A percentile compares a stretch with the other conserved stretches of the same genome.
These are phyloP conservation scores for Xylogone sp. DNA, from an alignment of 2,329 filamentous ascomycete genomes.

Conservation along the genomic window DNA sequence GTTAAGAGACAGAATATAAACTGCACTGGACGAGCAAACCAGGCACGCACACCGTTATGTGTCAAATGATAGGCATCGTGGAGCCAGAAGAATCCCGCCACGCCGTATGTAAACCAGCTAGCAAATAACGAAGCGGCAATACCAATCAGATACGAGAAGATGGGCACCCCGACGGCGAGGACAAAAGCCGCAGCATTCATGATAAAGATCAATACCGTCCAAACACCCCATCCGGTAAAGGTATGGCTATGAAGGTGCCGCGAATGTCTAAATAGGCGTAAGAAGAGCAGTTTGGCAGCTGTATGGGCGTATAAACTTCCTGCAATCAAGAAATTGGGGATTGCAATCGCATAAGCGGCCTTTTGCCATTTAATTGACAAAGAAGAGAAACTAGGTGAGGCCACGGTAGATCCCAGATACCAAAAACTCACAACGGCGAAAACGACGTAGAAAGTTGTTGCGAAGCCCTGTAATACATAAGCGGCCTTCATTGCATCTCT, in stretches of 20 bases:
- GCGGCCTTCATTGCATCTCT: conserved; percentile 55
- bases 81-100: conserved; percentile 45
- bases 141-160: conserved; percentile 61
- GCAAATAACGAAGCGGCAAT: conserved; percentile 61
- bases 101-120: conserved; percentile 60
- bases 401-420: conserved; percentile 57
- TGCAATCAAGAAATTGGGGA: conserved; percentile 66
- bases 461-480: conserved; percentile 51
- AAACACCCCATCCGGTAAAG: conserved; percentile 51
- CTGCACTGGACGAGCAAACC: conserved; percentile 1
- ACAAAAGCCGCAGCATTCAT: conserved; percentile 53
- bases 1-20: conserved; percentile 8
- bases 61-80: conserved; percentile 19
- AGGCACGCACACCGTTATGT: conserved; percentile 1
- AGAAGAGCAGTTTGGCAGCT: conserved; percentile 61
- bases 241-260: conserved; percentile 60
- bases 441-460: conserved; percentile 59
- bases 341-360: conserved; percentile 62
- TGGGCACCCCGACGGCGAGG: conserved; percentile 64
- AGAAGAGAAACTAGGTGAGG: conserved; percentile 62
- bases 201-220: conserved; percentile 41
- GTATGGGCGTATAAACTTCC: conserved; percentile 68
- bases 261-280: conserved; percentile 57
- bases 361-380: conserved; percentile 50
- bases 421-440: conserved; percentile 64